phyloP scores from a whole-genome alignment of 805 yeast species.

The Cyberlindnera misumaiensis region DNA sequence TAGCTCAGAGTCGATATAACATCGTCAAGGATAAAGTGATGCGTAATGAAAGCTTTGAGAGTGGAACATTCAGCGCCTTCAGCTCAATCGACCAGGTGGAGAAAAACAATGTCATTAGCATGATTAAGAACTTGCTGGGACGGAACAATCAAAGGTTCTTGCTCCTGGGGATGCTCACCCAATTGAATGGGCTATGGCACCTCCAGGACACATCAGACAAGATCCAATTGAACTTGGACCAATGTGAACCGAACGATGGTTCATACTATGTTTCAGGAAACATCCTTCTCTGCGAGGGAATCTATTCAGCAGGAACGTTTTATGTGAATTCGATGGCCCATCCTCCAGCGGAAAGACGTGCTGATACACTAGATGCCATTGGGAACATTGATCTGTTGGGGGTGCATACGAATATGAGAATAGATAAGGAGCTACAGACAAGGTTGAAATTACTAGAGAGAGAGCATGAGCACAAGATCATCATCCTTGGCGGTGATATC shows the following conservation, averaged over 20 bases:
- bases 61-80: constrained; percentile 26
- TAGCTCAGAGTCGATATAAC: constrained; percentile 50
- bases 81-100: constrained; percentile 23
- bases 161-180: constrained; percentile 68
- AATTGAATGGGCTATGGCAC: constrained; percentile 61
- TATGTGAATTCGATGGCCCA: constrained; percentile 73
- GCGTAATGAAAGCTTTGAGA: constrained; percentile 70
- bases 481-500: constrained; percentile 72
- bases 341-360: constrained; percentile 82
- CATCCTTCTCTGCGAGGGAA: constrained; percentile 78
- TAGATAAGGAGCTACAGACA: constrained; percentile 53
- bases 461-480: constrained; percentile 51
- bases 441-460: constrained; percentile 52
- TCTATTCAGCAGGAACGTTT: constrained; percentile 64
- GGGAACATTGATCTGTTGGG: constrained; percentile 74
- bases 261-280: constrained; percentile 69
- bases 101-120: constrained; percentile 39
- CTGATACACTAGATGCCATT: constrained; percentile 55
- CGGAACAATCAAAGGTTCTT: constrained; percentile 71
- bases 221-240: constrained; percentile 53
- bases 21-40: constrained; percentile 63
- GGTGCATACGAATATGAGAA: constrained; percentile 41
- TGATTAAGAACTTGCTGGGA: constrained; percentile 81
- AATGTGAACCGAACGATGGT: constrained; percentile 55
- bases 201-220: constrained; percentile 78